phyloP scores from a whole-genome alignment of 495 filamentous ascomycete genomes.

The Acidomyces sp. region DNA sequence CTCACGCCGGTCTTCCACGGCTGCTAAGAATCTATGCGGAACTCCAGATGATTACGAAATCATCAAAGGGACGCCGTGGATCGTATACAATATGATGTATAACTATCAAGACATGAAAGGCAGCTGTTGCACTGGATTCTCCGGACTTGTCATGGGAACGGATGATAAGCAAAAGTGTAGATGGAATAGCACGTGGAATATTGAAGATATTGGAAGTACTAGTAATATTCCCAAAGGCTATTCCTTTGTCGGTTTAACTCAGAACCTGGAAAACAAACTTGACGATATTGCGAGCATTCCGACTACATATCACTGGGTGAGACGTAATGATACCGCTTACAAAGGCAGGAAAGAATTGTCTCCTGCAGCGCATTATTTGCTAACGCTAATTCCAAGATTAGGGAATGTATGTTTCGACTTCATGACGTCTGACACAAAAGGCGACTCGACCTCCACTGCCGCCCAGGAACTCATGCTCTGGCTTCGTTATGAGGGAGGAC shows the following conservation, averaged over 20 bases:
- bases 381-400: conserved; percentile 2
- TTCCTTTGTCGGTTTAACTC: conserved; percentile 30
- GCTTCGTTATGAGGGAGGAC: conserved; percentile 30
- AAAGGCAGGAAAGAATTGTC: conserved; percentile 22
- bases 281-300: conserved; percentile 29
- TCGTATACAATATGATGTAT: conserved; percentile 33
- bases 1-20: not conserved
- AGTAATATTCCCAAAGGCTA: conserved; percentile 31
- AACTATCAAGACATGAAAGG: conserved; percentile 16
- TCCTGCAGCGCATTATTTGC: not conserved
- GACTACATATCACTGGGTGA: conserved; percentile 27
- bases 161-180: conserved; percentile 22
- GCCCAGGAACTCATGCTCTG: conserved; percentile 33
- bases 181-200: conserved; percentile 20
- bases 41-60: conserved; percentile 23
- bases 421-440: conserved; percentile 26
- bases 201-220: conserved; percentile 23
- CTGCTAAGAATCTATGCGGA: conserved; percentile 22
- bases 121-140: conserved; percentile 29
- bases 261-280: conserved; percentile 27
- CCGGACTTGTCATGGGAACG: conserved; percentile 13
- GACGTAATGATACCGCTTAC: conserved; percentile 27
- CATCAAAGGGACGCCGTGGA: conserved; percentile 27
- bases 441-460: conserved; percentile 24
- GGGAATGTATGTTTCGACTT: conserved; percentile 32